Percentiles rank a stretch among this genome's conserved stretches.
These are phyloP conservation scores for Trichosporon ovoides DNA, from an alignment of 1,284 basidiomycete species.

Conservation along the genomic window DNA sequence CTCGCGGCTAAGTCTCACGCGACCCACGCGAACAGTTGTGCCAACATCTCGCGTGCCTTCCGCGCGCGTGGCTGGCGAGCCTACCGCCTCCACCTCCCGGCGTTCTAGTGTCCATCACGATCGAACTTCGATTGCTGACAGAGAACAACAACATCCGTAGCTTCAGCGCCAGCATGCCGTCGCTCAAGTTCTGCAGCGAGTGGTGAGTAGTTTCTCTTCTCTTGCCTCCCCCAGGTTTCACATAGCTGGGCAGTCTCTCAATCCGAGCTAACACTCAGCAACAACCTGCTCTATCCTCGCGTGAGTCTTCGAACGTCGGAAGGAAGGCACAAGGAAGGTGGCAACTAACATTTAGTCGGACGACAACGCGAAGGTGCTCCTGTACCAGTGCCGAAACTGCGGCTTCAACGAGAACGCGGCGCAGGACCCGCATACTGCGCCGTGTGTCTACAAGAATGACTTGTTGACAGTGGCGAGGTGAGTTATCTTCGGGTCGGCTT, in stretches of 20 bases:
- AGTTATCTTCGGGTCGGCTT: too few species aligned
- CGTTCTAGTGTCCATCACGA: not conserved
- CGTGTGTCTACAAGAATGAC: conserved; percentile 85
- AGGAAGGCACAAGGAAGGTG: not conserved
- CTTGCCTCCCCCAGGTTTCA: too few species aligned
- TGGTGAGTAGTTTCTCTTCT: conserved; percentile 50
- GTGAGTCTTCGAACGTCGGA: conserved; percentile 33
- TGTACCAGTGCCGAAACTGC: conserved; percentile 92
- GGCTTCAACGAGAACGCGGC: conserved; percentile 71
- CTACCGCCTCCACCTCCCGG: not conserved
- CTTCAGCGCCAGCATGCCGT: conserved; percentile 27
- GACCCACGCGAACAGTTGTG: too few species aligned
- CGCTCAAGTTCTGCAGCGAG: conserved; percentile 79
- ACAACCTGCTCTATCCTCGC: conserved; percentile 84
- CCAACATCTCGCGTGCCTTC: too few species aligned
- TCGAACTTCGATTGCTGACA: not conserved
- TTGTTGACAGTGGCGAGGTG: conserved; percentile 88
- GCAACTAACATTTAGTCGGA: conserved; percentile 57
- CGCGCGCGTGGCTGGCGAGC: too few species aligned
- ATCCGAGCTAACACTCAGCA: too few species aligned
- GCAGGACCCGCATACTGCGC: conserved; percentile 60
- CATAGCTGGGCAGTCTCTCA: conserved; percentile 6
- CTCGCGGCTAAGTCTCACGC: too few species aligned
- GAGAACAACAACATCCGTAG: not conserved
- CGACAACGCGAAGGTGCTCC: conserved; percentile 74